These are phyloP conservation scores for Limnomonas spitsbergensis DNA, from an alignment of 139 green algal species.

Conservation along the genomic window DNA sequence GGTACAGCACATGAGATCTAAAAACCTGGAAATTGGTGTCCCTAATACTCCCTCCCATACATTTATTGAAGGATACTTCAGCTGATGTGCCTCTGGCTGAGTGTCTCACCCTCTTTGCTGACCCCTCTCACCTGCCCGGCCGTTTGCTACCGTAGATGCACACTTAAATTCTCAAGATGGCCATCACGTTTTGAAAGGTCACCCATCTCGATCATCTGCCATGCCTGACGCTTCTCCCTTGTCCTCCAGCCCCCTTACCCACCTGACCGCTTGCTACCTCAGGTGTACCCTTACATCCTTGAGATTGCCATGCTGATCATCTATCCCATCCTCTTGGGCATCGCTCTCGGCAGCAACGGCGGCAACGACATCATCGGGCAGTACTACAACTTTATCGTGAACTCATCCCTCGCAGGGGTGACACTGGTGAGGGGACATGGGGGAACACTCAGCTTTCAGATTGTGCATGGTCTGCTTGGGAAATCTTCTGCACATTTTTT, in stretches of 20 bases:
- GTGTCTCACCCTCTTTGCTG: background rate
- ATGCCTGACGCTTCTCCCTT: background rate
- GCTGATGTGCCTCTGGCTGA: too few species aligned
- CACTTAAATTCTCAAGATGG: background rate
- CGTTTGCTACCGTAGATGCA: background rate
- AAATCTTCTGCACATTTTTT: too few species aligned
- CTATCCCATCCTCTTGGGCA: conserved; percentile 7
- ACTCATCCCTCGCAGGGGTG: conserved; percentile 6
- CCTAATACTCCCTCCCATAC: too few species aligned
- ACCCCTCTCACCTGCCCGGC: background rate
- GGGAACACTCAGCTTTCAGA: too few species aligned
- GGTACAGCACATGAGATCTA: too few species aligned
- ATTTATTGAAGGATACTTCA: too few species aligned
- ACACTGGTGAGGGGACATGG: background rate
- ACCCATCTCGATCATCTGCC: background rate
- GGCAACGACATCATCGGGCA: background rate
- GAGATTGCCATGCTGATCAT: conserved; percentile 9
- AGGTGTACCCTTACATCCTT: conserved; percentile 12
- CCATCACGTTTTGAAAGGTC: background rate
- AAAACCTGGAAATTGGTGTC: too few species aligned
- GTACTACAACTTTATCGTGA: conserved; percentile 18
- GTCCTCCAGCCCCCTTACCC: too few species aligned
- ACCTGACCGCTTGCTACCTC: too few species aligned
- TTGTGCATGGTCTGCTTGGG: too few species aligned
- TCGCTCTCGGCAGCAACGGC: background rate